These are phyloP conservation scores for Oryza meyeriana DNA, from an alignment of 176 grass and related monocot genomes.

Conservation along the genomic window DNA sequence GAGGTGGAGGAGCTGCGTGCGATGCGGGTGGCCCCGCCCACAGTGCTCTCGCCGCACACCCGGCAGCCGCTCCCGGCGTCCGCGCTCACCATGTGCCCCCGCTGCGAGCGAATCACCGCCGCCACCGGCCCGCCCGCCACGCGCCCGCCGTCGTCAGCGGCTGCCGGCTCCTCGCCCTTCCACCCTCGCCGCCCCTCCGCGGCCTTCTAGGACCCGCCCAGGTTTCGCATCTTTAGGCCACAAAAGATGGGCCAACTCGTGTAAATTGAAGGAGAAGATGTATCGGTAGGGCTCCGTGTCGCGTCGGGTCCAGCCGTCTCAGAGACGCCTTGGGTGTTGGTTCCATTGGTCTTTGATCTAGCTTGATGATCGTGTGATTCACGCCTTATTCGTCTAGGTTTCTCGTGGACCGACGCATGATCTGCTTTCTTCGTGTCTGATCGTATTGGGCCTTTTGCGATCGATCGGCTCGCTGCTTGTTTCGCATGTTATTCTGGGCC, in stretches of 20 bases:
- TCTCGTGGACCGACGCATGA: neutral
- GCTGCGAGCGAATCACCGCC: slow-evolving; percentile 82
- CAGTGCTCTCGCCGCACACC: slow-evolving; percentile 88
- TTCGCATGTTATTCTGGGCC: neutral
- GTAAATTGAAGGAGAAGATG: neutral
- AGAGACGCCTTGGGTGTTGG: neutral
- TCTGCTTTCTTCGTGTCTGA: neutral
- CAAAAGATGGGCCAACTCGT: neutral
- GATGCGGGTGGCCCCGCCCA: slow-evolving; percentile 78
- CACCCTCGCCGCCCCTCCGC: slow-evolving; percentile 44
- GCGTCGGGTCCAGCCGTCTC: neutral
- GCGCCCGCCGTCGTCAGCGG: slow-evolving; percentile 11
- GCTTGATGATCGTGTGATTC: neutral
- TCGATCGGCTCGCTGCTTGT: neutral
- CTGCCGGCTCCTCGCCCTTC: slow-evolving; percentile 15
- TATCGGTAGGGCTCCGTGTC: neutral
- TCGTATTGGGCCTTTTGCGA: neutral
- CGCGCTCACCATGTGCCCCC: slow-evolving; percentile 88
- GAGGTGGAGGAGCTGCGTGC: slow-evolving; percentile 97
- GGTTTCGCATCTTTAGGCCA: neutral
- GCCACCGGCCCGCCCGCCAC: slow-evolving; percentile 13
- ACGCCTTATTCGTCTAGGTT: neutral
- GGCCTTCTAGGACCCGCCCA: neutral
- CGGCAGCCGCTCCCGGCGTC: slow-evolving; percentile 81
- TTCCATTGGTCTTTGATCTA: neutral